Evolutionary conservation across 352 stramenopile genomes (phyloP), one percentile per base, ranked within the genome.

Genomic region (Globisporangium yorkense): DNA sequence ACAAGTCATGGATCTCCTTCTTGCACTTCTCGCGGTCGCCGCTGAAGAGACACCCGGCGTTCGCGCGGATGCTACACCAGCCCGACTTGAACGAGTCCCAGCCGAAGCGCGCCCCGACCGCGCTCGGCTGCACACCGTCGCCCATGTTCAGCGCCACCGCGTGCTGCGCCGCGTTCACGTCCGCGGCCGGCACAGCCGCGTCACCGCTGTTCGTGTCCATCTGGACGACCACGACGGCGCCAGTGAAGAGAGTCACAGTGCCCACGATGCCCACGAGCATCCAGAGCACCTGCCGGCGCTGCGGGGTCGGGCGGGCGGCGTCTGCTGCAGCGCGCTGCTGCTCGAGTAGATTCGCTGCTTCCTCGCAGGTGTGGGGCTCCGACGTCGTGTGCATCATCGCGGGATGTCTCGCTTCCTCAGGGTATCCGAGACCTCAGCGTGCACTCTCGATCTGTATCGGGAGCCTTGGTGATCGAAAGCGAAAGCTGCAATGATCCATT

Each of bases 1-100:
- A 62, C 47, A 15, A 31, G 24, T 56, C 33, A 33, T 67, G 47
- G 50, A 72, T 54, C n/a, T 74, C 56, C 44, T 71, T 48, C 47
- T 69, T 66, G 50, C 68, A 76, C 44, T 59, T 56, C 9, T 64
- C 62, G 29, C 58, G 66, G 51, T 77, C 57, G 5, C 49, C 58
- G 27, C 61, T 72, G 50, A 74, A 72, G 18, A 72, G 12, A 43
- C 69, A 76, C 18, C 51, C 55, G 4, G 56, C 31, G 10, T 45
- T 40, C 1, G 68, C 68, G 8, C 57, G 59, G n/a, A 63, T 29
- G 16, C 56, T 62, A 45, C 68, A 76, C 59, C 62, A 73, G 39
- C 59, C 59, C 7, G 60, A 56, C 5, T 55, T 57, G 37, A 70
- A 44, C 9, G 56, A 61, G 18, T 27, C 46, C 66, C 62, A 74